Evolutionary conservation across 495 filamentous ascomycete genomes (phyloP).

Genomic region (Aspergillus conjunctus): DNA sequence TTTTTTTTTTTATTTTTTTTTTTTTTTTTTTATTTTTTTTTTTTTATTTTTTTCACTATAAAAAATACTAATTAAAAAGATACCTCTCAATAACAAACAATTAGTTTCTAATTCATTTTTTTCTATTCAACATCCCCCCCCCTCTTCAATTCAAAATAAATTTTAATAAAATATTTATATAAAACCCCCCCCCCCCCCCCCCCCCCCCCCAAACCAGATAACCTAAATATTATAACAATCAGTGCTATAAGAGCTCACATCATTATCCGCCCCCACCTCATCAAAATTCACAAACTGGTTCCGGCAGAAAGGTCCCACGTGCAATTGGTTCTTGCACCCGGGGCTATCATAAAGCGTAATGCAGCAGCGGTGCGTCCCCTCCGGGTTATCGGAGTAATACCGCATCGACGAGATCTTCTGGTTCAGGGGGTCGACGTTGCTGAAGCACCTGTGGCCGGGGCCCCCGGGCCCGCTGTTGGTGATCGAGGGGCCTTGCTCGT

Average conservation of each 20-base stretch:
- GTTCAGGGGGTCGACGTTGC: neutral
- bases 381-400: neutral
- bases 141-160: too few species aligned
- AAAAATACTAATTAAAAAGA: too few species aligned
- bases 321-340: neutral
- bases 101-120: too few species aligned
- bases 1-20: too few species aligned
- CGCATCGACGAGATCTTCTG: conserved; percentile 6
- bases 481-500: neutral
- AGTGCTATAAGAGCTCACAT: neutral
- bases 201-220: neutral
- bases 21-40: too few species aligned
- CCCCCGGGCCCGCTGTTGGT: neutral
- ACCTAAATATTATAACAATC: neutral
- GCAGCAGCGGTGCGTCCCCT: neutral
- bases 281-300: neutral
- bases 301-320: neutral
- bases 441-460: neutral
- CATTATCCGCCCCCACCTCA: neutral
- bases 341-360: conserved; percentile 1
- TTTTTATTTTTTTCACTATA: too few species aligned
- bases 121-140: too few species aligned
- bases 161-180: too few species aligned
- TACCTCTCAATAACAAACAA: too few species aligned
- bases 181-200: too few species aligned